Evolutionary conservation across 208 protist genomes (phyloP), one percentile per base, ranked within the genome.

Genomic region (Lotmaria passim): DNA sequence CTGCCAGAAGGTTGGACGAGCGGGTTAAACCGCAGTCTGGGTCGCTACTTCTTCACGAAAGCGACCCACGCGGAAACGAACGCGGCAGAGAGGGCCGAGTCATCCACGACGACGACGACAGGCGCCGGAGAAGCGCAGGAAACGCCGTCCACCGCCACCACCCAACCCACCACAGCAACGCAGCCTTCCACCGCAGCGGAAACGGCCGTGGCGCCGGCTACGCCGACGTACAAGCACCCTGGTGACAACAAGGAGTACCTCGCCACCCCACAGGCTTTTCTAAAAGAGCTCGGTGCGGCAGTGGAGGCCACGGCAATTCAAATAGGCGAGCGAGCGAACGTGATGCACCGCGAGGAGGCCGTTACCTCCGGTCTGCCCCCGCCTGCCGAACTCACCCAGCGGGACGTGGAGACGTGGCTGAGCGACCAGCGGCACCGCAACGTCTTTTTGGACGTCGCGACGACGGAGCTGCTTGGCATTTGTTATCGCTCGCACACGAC

Each of bases 31-130:
- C 82, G 86, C 36, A 73, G 75, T 7, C 81, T 79, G 56, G 91
- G 91, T 0, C 78, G 86, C 55, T 96, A 96, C 81, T 86, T 80
- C 81, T 95, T 87, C 68, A 86, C 78, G n/a, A 33, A n/a, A 43
- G 34, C 34, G 10, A 8, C 53, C 34, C 21, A 17, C 17, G n/a
- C n/a, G n/a, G n/a, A 19, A 3, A 44, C 21, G 19, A 41, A 28
- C 41, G 30, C 73, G 61, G 24, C 70, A 60, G 3, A 21, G 14
- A 12, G 58, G 11, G 30, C 6, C 47, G 8, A 26, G 23, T 15
- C 28, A 3, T 2, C 47, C 28, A 3, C 23, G 12, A 34, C 38
- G 26, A 62, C 2, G 15, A 51, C 57, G 28, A 15, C 39, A 26
- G 57, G 6, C 2, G n/a, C 53, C 23, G 17, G 31, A 0, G 34